Evolutionary conservation across 768 basidiomycete species (phyloP).

Genomic region (Goffeauzyma gilvescens): DNA sequence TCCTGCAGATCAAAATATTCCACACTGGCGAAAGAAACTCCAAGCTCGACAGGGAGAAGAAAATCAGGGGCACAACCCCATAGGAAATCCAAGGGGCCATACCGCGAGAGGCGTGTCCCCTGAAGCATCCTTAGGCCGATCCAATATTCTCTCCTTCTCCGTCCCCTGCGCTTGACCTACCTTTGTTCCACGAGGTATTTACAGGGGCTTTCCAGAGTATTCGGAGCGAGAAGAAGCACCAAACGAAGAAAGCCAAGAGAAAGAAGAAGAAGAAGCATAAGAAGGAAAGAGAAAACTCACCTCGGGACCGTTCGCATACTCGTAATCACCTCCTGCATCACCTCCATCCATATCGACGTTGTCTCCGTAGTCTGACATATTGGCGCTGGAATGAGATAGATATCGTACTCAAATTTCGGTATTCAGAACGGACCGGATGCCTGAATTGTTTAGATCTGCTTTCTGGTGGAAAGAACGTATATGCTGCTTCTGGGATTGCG

Average conservation of each 20-base stretch:
- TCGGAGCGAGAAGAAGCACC: neutral
- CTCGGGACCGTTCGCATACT: neutral
- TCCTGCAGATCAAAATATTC: too few relatives aligned
- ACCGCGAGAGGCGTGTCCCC: neutral
- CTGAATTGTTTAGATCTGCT: too few relatives aligned
- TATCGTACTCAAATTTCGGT: neutral
- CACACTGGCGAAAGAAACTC: too few relatives aligned
- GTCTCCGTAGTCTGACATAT: neutral
- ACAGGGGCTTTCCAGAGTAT: neutral
- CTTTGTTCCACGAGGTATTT: too few relatives aligned
- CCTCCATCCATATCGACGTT: neutral
- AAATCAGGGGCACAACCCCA: neutral
- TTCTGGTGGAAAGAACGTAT: too few relatives aligned
- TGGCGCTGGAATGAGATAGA: neutral
- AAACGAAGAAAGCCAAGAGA: neutral
- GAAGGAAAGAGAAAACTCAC: neutral
- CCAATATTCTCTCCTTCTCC: neutral
- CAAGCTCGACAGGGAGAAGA: too few relatives aligned
- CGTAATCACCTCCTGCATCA: neutral
- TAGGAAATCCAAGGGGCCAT: neutral
- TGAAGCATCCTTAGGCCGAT: neutral
- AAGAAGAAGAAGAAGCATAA: neutral
- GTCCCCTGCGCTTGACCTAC: neutral
- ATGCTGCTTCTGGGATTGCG: too few relatives aligned
- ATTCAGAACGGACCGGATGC: neutral